Evolutionary conservation across 495 filamentous ascomycete genomes (phyloP).

Genomic region (Aspergillus haitiensis): DNA sequence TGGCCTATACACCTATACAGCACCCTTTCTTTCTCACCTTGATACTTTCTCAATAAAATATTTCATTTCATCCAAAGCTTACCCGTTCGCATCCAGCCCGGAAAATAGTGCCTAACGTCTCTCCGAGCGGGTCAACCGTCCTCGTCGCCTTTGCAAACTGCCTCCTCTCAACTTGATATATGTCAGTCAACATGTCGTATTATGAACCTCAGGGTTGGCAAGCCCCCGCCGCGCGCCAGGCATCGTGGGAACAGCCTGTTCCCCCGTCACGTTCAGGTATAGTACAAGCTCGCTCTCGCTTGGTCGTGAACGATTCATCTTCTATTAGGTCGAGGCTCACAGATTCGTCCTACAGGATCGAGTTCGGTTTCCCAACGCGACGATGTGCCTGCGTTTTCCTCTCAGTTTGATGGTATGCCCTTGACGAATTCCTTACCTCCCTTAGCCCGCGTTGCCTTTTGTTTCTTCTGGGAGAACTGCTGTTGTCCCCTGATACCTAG

Average conservation of each 20-base stretch:
- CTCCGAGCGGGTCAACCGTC: conserved; percentile 34
- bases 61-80: conserved; percentile 8
- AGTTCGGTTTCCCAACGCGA: conserved; percentile 75
- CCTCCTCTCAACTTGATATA: conserved; percentile 15
- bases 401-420: conserved; percentile 85
- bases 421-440: conserved; percentile 2
- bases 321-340: conserved; percentile 9
- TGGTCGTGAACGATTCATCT: background rate
- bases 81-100: conserved; percentile 4
- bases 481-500: too few relatives aligned
- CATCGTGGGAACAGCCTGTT: conserved; percentile 79
- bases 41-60: background rate
- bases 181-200: conserved; percentile 68
- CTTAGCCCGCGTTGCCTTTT: background rate
- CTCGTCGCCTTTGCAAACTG: conserved; percentile 27
- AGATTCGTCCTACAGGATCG: conserved; percentile 56
- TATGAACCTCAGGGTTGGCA: conserved; percentile 89
- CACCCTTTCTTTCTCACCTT: background rate
- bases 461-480: too few relatives aligned
- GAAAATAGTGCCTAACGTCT: conserved; percentile 15
- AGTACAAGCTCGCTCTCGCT: conserved; percentile 10
- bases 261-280: conserved; percentile 87
- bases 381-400: conserved; percentile 75
- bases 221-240: conserved; percentile 59
- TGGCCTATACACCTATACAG: conserved; percentile 7